Conservation (phyloP, 2,329 filamentous ascomycete genomes). For the Rhynchosporium graminicola region DNA sequence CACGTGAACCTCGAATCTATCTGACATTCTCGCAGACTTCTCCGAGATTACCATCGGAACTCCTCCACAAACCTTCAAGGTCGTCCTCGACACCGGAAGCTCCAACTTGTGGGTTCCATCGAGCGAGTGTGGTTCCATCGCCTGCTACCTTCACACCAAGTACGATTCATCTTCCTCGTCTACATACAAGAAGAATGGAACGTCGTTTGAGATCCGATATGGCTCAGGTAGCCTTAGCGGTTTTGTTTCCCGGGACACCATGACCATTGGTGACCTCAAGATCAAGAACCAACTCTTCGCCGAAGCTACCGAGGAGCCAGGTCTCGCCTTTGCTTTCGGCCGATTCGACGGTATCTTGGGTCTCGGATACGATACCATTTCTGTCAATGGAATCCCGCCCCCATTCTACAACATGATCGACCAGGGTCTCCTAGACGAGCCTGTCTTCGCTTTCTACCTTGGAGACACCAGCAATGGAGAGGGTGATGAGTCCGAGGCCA, state of each 20-base stretch:
- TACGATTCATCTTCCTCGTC: slow-evolving; percentile 91
- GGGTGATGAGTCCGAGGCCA: slow-evolving; percentile 77
- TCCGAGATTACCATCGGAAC: slow-evolving; percentile 92
- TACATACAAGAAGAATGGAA: slow-evolving; percentile 92
- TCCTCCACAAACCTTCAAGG: slow-evolving; percentile 95
- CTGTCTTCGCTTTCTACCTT: slow-evolving; percentile 96
- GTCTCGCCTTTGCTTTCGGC: slow-evolving; percentile 95
- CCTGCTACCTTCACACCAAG: slow-evolving; percentile 95
- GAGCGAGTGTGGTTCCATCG: slow-evolving; percentile 86
- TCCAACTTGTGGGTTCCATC: slow-evolving; percentile 99
- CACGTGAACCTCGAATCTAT: neutral
- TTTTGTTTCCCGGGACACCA: slow-evolving; percentile 85
- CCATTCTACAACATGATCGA: slow-evolving; percentile 97
- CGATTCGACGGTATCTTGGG: slow-evolving; percentile 96
- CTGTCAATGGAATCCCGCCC: slow-evolving; percentile 92
- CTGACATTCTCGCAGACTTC: slow-evolving; percentile 68
- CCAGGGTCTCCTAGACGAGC: slow-evolving; percentile 85
- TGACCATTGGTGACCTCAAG: slow-evolving; percentile 85
- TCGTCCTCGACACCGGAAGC: slow-evolving; percentile 96
- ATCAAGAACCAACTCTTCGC: slow-evolving; percentile 93
- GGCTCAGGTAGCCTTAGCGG: slow-evolving; percentile 93
- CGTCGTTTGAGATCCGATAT: slow-evolving; percentile 89
- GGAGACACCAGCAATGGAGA: slow-evolving; percentile 67
- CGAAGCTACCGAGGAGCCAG: slow-evolving; percentile 93
- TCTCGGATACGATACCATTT: slow-evolving; percentile 91